phyloP scores from a whole-genome alignment of 2,329 filamentous ascomycete species.

The Colletotrichum somersetense region DNA sequence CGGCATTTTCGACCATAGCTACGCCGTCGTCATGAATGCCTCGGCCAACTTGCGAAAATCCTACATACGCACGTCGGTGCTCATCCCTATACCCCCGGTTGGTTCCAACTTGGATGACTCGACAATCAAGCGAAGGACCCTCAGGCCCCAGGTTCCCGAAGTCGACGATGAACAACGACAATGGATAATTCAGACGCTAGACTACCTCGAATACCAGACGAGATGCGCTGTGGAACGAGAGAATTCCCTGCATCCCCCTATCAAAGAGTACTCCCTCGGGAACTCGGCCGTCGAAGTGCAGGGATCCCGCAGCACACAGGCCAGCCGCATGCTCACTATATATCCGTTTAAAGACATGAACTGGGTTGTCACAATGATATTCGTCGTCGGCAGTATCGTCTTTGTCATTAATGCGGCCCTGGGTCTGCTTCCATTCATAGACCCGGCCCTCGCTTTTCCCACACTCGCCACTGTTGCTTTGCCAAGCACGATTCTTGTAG shows the following conservation, averaged over 20 bases:
- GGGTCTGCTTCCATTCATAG: slow-evolving; percentile 4
- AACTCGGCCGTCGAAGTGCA: slow-evolving; percentile 4
- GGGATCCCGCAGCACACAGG: background rate
- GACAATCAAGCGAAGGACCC: background rate
- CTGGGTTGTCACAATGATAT: slow-evolving; percentile 21
- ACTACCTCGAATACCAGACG: slow-evolving; percentile 9
- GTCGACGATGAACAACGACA: background rate
- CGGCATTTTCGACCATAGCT: too few relatives aligned
- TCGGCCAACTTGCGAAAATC: slow-evolving; percentile 20
- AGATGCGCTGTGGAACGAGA: slow-evolving; percentile 15
- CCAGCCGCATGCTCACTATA: slow-evolving; percentile 13
- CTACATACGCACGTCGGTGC: slow-evolving; percentile 12
- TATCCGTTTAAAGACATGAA: slow-evolving; percentile 25
- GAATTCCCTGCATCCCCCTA: background rate
- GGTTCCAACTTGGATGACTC: background rate
- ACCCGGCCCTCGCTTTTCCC: slow-evolving; percentile 14
- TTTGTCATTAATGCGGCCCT: slow-evolving; percentile 15
- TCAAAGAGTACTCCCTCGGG: slow-evolving; percentile 15
- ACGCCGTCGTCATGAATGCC: background rate
- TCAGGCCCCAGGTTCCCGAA: background rate
- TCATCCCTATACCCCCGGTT: background rate
- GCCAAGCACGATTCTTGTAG: background rate
- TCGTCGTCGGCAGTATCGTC: slow-evolving; percentile 8
- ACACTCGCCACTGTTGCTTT: background rate
- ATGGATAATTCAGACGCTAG: slow-evolving; percentile 6